Conservation (phyloP, 306 rosid species). For the Citrullus colocynthis region DNA sequence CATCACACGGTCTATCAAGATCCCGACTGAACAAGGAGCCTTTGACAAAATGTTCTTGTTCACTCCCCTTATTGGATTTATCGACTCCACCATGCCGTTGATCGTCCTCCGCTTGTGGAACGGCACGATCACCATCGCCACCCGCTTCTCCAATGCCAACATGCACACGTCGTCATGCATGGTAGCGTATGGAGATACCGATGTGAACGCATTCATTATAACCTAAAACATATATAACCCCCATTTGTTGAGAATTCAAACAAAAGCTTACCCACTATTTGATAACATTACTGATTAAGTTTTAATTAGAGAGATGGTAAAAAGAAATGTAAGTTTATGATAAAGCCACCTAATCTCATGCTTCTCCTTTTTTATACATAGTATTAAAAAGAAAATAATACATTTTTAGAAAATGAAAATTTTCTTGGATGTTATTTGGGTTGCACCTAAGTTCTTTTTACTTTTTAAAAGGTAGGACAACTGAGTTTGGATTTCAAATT, state of each 20-base stretch:
- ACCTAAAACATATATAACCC: background rate
- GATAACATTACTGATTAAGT: no score
- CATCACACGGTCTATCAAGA: slow-evolving; percentile 27
- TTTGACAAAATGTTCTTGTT: slow-evolving; percentile 34
- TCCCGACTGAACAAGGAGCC: slow-evolving; percentile 47
- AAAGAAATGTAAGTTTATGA: no score
- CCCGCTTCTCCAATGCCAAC: slow-evolving; percentile 27
- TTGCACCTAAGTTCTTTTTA: no score
- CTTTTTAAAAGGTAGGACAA: no score
- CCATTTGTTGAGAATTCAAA: background rate
- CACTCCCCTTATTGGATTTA: slow-evolving; percentile 17
- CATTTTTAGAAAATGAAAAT: no score
- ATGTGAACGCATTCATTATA: slow-evolving; percentile 22
- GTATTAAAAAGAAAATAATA: no score
- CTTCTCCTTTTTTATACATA: no score
- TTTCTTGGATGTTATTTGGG: no score
- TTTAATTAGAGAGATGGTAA: no score
- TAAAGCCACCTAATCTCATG: no score
- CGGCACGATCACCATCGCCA: slow-evolving; percentile 34
- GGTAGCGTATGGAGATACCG: slow-evolving; percentile 39
- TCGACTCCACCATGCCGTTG: background rate
- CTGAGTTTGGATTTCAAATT: no score
- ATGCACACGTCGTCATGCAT: slow-evolving; percentile 55
- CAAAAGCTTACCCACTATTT: no score
- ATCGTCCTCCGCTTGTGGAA: slow-evolving; percentile 25